Percentiles rank a stretch among this genome's conserved stretches.
Conservation (phyloP, 768 basidiomycete species). For the Pisolithus marmoratus region DNA sequence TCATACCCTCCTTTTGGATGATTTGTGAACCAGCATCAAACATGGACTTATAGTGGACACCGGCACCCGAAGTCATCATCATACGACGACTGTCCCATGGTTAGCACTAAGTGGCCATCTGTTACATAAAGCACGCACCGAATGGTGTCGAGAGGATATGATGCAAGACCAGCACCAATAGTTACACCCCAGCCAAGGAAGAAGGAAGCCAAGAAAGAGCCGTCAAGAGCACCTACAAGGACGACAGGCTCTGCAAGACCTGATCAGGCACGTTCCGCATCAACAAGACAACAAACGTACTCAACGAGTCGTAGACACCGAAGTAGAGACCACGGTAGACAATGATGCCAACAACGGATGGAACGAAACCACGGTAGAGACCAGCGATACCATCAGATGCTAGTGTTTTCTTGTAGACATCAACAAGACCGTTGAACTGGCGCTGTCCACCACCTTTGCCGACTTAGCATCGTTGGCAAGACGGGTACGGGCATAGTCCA, state of each 20-base stretch:
- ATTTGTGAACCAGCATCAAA: constrained; percentile 95
- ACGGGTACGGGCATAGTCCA: constrained; percentile 99
- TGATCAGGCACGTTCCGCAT: constrained; percentile 22
- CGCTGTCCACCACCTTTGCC: constrained; percentile 82
- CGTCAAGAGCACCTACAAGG: constrained; percentile 91
- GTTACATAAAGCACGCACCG: constrained; percentile 38
- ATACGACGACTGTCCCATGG: constrained; percentile 84
- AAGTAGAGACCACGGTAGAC: constrained; percentile 99
- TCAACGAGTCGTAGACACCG: constrained; percentile 93
- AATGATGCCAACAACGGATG: constrained; percentile 98
- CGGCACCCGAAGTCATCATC: constrained; percentile 99
- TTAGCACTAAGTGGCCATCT: constrained; percentile 7
- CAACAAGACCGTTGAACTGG: constrained; percentile 98
- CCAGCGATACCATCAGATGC: constrained; percentile 96
- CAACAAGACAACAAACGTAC: constrained; percentile 43
- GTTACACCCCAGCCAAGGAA: constrained; percentile 98
- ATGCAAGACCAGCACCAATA: constrained; percentile 98
- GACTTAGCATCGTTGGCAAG: constrained; percentile 98
- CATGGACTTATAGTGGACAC: constrained; percentile 98
- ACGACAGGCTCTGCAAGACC: constrained; percentile 79
- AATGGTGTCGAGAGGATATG: constrained; percentile 90
- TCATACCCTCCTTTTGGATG: constrained; percentile 88
- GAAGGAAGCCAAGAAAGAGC: constrained; percentile 97
- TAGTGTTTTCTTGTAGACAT: constrained; percentile 96
- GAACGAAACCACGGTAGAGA: constrained; percentile 99